Evolutionary conservation across 768 basidiomycete genomes (phyloP), one percentile per base, ranked within the genome.

Genomic region (Sarcodon sp.): DNA sequence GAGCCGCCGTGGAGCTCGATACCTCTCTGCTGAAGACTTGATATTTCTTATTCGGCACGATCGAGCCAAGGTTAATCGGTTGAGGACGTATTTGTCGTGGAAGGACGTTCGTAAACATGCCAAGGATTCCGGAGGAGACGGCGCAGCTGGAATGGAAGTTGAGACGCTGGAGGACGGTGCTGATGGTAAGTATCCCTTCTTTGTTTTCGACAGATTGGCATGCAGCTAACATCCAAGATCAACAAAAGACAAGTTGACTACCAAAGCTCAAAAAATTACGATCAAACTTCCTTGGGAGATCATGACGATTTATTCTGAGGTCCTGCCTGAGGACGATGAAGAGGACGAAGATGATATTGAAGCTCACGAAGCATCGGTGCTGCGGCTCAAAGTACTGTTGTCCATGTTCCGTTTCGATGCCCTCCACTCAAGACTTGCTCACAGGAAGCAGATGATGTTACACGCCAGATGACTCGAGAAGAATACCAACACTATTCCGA

Each of bases 271-370:
- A 64, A 93, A 93, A 61, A 87, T 89, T 50, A 90, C 87, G 37
- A 89, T 97, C 57, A 94, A 94, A 64, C 75, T 96, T 3, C 89
- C 93, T 37, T 98, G 93, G 93, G 93, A 97, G 61, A 80, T 96
- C 8, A 79, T 80, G 2, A 93, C 90, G 0, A 84, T 92, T 31
- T 97, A 91, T 59, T 84, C 86, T 3, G 93, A 96, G 59, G 84
- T 87, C 13, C 70, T 97, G 15, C 86, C 89, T 45, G 83, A 82
- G n/a, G 91, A 93, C 54, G 88, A 91, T 51, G 91, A 93, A 60
- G 91, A 93, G 60, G 93, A 96, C 56, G 92, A 94, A 54, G 92
- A 94, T 55, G 92, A 94, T 55, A 80, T 92, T 31, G 93, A 96
- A 62, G 93, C 93, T 0, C 87, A 92, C 60, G 90, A 93, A 60